phyloP scores from a whole-genome alignment of 179 eudicot species.

The Silene noctiflora region DNA sequence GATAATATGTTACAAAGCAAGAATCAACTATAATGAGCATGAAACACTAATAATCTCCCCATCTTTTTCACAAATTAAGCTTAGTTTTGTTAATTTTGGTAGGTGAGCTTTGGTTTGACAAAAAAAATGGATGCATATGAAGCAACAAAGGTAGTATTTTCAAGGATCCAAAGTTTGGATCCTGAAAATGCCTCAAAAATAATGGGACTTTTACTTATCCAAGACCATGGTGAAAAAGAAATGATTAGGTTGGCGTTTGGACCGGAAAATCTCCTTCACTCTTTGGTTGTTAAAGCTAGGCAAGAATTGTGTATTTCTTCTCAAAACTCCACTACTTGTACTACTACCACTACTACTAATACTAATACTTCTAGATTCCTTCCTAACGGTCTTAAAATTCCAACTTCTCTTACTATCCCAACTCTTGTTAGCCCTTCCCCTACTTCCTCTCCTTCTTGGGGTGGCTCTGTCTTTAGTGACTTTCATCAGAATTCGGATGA shows the following conservation, averaged over 20 bases:
- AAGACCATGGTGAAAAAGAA: conserved; percentile 58
- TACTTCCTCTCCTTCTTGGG: conserved; percentile 53
- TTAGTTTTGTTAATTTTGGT: conserved; percentile 12
- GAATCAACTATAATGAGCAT: conserved; percentile 24
- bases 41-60: neutral
- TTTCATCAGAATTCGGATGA: conserved; percentile 31
- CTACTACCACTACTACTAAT: conserved; percentile 24
- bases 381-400: conserved; percentile 55
- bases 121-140: conserved; percentile 70
- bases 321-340: conserved; percentile 26
- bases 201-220: conserved; percentile 59
- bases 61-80: neutral
- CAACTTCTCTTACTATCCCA: conserved; percentile 47
- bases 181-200: conserved; percentile 75
- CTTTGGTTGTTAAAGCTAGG: conserved; percentile 56
- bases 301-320: conserved; percentile 44
- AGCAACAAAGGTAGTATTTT: conserved; percentile 53
- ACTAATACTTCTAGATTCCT: conserved; percentile 39
- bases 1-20: conserved; percentile 3
- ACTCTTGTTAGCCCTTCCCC: conserved; percentile 41
- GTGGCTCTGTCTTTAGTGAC: conserved; percentile 39
- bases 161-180: conserved; percentile 63
- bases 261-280: conserved; percentile 44
- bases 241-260: conserved; percentile 72
- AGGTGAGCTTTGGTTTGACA: conserved; percentile 15